Evolutionary conservation across 495 filamentous ascomycete genomes (phyloP).

Genomic region (Chlorociboria aeruginascens): DNA sequence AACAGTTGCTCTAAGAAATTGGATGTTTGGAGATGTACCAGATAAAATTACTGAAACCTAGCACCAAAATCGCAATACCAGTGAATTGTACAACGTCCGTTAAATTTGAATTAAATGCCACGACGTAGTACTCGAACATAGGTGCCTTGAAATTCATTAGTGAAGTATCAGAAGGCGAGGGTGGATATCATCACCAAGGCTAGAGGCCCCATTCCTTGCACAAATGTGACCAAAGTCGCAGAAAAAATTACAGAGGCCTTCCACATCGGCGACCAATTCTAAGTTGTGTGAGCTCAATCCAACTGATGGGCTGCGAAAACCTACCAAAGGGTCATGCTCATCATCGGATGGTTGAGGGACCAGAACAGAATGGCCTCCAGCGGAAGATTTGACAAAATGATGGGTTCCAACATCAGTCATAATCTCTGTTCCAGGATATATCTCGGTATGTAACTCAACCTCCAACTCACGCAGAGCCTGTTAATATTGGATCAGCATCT

Average conservation of each 20-base stretch:
- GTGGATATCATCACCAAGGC: slow-evolving; percentile 18
- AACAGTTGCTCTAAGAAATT: not conserved
- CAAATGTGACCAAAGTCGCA: slow-evolving; percentile 13
- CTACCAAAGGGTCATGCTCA: slow-evolving; percentile 42
- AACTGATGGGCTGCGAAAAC: slow-evolving; percentile 17
- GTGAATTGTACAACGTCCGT: slow-evolving; percentile 15
- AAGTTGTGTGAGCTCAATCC: slow-evolving; percentile 28
- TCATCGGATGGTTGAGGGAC: slow-evolving; percentile 39
- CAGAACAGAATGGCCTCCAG: slow-evolving; percentile 25
- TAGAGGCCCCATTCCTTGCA: slow-evolving; percentile 14
- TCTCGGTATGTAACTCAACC: slow-evolving; percentile 39
- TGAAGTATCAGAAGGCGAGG: not conserved
- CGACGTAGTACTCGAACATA: slow-evolving; percentile 17
- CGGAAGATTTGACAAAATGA: slow-evolving; percentile 43
- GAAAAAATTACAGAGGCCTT: slow-evolving; percentile 13
- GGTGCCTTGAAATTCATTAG: slow-evolving; percentile 9
- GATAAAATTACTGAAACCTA: slow-evolving; percentile 56
- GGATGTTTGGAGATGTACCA: slow-evolving; percentile 21
- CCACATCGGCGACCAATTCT: slow-evolving; percentile 23
- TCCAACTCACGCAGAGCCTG: slow-evolving; percentile 24
- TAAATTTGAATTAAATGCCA: slow-evolving; percentile 12
- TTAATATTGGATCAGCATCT: slow-evolving; percentile 1
- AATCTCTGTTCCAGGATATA: slow-evolving; percentile 51
- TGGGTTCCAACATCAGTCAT: slow-evolving; percentile 48
- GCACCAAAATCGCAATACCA: slow-evolving; percentile 48